A percentile compares a stretch with the other conserved stretches of the same genome.
phyloP scores from a whole-genome alignment of 2,329 filamentous ascomycete species.

The Colletotrichum trifolii region DNA sequence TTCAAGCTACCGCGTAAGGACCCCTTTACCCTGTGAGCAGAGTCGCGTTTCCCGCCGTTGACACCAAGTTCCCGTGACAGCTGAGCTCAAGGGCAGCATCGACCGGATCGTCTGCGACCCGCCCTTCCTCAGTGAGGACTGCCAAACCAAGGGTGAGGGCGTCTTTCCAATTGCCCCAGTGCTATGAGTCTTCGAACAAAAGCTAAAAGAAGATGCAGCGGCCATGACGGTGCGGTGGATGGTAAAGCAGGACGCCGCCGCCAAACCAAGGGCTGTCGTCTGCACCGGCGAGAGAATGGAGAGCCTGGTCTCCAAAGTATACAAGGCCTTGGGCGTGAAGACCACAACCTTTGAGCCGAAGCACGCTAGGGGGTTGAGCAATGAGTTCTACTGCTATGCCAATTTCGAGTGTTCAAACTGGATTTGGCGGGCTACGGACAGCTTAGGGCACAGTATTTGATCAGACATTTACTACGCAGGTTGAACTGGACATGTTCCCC shows the following conservation, averaged over 20 bases:
- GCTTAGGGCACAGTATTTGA: background rate
- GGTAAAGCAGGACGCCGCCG: conserved; percentile 53
- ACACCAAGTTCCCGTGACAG: conserved; percentile 41
- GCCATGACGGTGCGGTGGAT: conserved; percentile 83
- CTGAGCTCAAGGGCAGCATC: conserved; percentile 69
- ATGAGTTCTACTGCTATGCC: conserved; percentile 84
- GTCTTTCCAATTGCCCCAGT: background rate
- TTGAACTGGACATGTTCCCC: no score
- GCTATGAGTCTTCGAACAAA: background rate
- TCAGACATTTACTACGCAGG: no score
- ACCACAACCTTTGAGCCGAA: conserved; percentile 76
- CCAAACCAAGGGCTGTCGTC: conserved; percentile 64
- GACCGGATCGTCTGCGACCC: conserved; percentile 82
- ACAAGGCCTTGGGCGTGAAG: conserved; percentile 68
- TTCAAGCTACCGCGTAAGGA: conserved; percentile 68
- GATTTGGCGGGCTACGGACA: conserved; percentile 49
- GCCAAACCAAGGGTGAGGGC: conserved; percentile 77
- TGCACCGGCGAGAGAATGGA: conserved; percentile 85
- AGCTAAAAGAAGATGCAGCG: conserved; percentile 53
- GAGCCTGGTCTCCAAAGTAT: conserved; percentile 72
- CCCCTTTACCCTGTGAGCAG: background rate
- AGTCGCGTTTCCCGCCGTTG: no score
- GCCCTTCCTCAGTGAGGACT: conserved; percentile 83
- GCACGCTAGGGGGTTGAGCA: conserved; percentile 80
- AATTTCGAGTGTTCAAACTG: conserved; percentile 76